These are phyloP conservation scores for Rhamnella rubrinervis DNA, from an alignment of 331 rosid species.

Conservation along the genomic window DNA sequence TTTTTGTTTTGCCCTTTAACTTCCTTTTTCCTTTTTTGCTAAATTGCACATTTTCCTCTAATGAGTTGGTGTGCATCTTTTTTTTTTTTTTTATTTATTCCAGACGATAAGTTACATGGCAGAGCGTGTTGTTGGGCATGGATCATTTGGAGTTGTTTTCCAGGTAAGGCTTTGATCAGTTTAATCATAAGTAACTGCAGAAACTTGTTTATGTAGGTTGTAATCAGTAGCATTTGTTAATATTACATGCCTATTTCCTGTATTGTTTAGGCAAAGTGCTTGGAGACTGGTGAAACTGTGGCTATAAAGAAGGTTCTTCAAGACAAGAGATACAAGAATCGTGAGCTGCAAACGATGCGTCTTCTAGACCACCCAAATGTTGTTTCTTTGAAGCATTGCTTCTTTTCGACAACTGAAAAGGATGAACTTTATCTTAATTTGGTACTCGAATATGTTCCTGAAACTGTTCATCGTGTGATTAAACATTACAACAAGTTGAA, in stretches of 20 bases:
- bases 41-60: conserved; percentile 6
- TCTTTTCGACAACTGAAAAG: conserved; percentile 95
- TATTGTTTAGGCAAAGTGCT: conserved; percentile 77
- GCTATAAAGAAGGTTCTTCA: conserved; percentile 98
- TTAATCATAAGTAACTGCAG: neutral
- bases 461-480: conserved; percentile 96
- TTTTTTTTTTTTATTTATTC: conserved; percentile 1
- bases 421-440: conserved; percentile 94
- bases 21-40: neutral
- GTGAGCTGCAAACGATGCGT: conserved; percentile 98
- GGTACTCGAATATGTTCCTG: conserved; percentile 97
- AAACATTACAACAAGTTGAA: conserved; percentile 95
- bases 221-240: neutral
- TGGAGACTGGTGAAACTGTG: conserved; percentile 96
- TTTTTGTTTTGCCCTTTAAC: neutral
- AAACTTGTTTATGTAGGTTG: neutral
- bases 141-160: conserved; percentile 96
- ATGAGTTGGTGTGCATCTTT: neutral
- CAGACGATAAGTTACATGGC: conserved; percentile 99
- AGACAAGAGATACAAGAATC: conserved; percentile 94
- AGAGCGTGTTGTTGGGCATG: conserved; percentile 94
- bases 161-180: conserved; percentile 48
- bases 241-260: conserved; percentile 11
- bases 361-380: conserved; percentile 98
- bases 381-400: conserved; percentile 89